phyloP scores from a whole-genome alignment of 164 flowering plant genomes.

The Brasenia schreberi region DNA sequence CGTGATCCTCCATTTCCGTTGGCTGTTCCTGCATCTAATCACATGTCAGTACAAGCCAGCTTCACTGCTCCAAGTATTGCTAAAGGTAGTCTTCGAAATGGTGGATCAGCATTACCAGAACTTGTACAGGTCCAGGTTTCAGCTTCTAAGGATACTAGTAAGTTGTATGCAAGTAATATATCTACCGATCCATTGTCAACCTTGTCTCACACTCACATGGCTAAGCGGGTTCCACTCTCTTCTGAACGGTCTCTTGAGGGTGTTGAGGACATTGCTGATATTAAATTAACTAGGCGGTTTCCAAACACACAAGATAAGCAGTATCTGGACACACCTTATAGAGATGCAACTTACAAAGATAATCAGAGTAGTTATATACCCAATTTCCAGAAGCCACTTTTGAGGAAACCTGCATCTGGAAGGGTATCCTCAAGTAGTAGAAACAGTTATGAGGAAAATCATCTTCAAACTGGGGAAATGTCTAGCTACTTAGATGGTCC shows the following conservation, averaged over 20 bases:
- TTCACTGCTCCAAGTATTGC: slow-evolving; percentile 31
- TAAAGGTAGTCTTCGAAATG: slow-evolving; percentile 52
- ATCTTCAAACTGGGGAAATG: slow-evolving; percentile 60
- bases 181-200: slow-evolving; percentile 36
- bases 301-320: slow-evolving; percentile 55
- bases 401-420: slow-evolving; percentile 57
- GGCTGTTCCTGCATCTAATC: slow-evolving; percentile 67
- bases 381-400: slow-evolving; percentile 88
- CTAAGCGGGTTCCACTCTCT: slow-evolving; percentile 26
- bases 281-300: slow-evolving; percentile 41
- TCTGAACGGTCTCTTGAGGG: slow-evolving; percentile 51
- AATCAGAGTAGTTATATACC: slow-evolving; percentile 57
- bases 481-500: slow-evolving; percentile 67
- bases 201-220: slow-evolving; percentile 23
- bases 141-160: slow-evolving; percentile 63
- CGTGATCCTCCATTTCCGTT: slow-evolving; percentile 95
- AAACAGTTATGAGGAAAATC: slow-evolving; percentile 90
- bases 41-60: slow-evolving; percentile 24
- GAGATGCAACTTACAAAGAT: slow-evolving; percentile 48
- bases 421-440: slow-evolving; percentile 67
- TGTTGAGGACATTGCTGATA: slow-evolving; percentile 43
- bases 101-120: slow-evolving; percentile 55
- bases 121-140: slow-evolving; percentile 47
- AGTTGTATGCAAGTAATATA: slow-evolving; percentile 27
- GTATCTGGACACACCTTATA: slow-evolving; percentile 47